phyloP scores from a whole-genome alignment of 2,329 filamentous ascomycete species.

The Pestalotiopsis fici region DNA sequence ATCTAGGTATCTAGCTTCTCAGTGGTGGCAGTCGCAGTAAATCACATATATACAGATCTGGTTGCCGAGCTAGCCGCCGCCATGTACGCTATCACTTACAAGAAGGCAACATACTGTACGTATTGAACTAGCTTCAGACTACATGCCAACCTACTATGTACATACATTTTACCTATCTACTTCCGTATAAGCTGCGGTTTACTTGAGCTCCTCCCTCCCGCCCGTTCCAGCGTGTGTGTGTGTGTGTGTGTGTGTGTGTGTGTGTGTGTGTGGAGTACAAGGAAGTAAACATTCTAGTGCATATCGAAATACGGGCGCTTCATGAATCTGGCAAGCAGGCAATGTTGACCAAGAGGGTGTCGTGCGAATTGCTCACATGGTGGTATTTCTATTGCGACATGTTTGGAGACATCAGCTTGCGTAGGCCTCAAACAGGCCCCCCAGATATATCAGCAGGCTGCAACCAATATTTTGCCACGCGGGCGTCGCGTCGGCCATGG shows the following conservation, averaged over 20 bases:
- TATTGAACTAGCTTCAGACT: neutral
- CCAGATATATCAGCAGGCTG: conserved; percentile 1
- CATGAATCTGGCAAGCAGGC: neutral
- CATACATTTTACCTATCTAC: neutral
- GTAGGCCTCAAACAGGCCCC: neutral
- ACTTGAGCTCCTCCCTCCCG: neutral
- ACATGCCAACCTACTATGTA: neutral
- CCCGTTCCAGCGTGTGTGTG: neutral
- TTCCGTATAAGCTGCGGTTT: neutral
- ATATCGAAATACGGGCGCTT: neutral
- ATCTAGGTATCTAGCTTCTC: neutral
- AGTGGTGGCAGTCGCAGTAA: neutral
- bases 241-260: neutral
- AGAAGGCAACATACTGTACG: neutral
- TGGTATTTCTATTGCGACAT: neutral
- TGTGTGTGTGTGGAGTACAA: neutral
- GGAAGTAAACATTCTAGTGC: neutral
- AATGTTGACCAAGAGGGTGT: neutral
- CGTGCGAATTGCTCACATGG: neutral
- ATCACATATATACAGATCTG: neutral
- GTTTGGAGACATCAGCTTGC: neutral
- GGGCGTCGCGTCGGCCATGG: neutral
- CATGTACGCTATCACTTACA: neutral
- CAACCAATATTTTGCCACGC: conserved; percentile 1
- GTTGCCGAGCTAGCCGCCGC: conserved; percentile 5